Evolutionary conservation across 2,329 filamentous ascomycete genomes (phyloP).

Genomic region (Penicillium sp.): DNA sequence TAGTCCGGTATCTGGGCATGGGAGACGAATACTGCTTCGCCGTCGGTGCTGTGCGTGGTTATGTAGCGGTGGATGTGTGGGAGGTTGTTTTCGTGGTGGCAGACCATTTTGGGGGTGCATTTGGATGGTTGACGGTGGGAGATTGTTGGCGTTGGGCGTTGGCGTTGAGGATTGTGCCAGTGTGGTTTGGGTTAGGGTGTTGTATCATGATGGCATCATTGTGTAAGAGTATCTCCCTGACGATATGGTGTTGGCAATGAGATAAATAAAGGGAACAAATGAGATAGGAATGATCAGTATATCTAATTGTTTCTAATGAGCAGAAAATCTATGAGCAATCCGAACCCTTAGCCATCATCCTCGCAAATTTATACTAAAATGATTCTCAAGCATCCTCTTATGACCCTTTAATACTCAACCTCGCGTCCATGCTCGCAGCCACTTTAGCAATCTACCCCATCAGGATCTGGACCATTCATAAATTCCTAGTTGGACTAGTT

Average conservation of each 20-base stretch:
- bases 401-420: constrained; percentile 46
- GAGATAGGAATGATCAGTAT: no score
- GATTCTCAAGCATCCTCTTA: constrained; percentile 36
- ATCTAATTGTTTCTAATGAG: no score
- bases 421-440: constrained; percentile 54
- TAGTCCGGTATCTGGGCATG: constrained; percentile 38
- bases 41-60: constrained; percentile 42
- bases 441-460: constrained; percentile 57
- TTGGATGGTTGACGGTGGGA: not conserved
- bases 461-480: constrained; percentile 49
- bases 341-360: constrained; percentile 4
- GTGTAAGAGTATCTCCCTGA: not conserved
- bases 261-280: no score
- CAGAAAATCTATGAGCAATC: no score
- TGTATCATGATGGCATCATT: constrained; percentile 2
- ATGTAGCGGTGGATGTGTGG: constrained; percentile 43
- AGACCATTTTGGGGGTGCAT: constrained; percentile 16
- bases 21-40: constrained; percentile 42
- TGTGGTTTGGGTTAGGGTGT: not conserved
- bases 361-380: constrained; percentile 29
- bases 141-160: not conserved
- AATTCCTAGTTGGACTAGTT: constrained; percentile 60
- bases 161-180: no score
- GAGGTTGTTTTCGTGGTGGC: constrained; percentile 30
- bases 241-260: not conserved